Conservation (phyloP, 176 grass and related monocot species). For the Hsuehochloa calcarea region DNA sequence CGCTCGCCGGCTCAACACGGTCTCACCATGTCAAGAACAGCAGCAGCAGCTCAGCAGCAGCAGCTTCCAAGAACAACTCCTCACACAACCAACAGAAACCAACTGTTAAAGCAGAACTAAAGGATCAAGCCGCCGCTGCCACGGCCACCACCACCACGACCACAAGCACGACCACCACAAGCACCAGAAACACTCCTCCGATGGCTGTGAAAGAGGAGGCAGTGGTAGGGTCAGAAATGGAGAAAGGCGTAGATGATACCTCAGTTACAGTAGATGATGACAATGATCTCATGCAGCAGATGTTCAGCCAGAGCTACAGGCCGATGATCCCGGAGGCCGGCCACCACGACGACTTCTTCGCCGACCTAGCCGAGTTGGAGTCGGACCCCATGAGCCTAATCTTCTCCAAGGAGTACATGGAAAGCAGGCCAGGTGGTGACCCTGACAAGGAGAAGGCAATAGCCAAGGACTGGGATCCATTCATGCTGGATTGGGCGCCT, state of each 20-base stretch:
- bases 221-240: conserved; percentile 40
- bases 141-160: conserved; percentile 9
- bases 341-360: conserved; percentile 83
- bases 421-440: conserved; percentile 31
- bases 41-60: conserved; percentile 32
- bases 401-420: conserved; percentile 69
- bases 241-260: conserved; percentile 31
- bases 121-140: conserved; percentile 1
- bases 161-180: conserved; percentile 24
- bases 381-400: conserved; percentile 81
- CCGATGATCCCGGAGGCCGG: conserved; percentile 63
- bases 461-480: conserved; percentile 43
- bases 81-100: conserved; percentile 32
- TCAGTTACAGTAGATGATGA: conserved; percentile 29
- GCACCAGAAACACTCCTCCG: conserved; percentile 2
- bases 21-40: conserved; percentile 60
- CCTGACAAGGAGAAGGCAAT: conserved; percentile 42
- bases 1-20: conserved; percentile 84
- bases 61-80: conserved; percentile 48
- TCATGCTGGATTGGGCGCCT: conserved; percentile 65
- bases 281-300: conserved; percentile 55
- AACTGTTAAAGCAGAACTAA: conserved; percentile 33
- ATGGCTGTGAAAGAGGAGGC: conserved; percentile 50
- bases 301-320: conserved; percentile 65
- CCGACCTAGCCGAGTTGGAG: conserved; percentile 79